Evolutionary conservation across 176 grass and related monocot species (phyloP).

Genomic region (Cocos nucifera): DNA sequence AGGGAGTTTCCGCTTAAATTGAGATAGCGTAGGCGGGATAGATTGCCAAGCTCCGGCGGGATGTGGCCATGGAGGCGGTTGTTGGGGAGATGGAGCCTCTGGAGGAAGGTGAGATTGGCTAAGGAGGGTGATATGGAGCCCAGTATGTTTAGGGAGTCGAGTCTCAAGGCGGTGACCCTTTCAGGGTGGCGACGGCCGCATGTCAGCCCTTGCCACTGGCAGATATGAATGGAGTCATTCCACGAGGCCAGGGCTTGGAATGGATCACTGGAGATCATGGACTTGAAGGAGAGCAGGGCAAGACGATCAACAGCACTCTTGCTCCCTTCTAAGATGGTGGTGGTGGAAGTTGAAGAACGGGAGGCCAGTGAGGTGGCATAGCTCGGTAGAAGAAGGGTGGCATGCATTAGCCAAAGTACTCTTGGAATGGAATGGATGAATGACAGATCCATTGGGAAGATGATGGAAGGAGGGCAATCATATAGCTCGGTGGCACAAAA

Average conservation of each 20-base stretch:
- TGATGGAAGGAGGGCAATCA: too few relatives aligned
- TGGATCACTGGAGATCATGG: conserved; percentile 26
- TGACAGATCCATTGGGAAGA: too few relatives aligned
- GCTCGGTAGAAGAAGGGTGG: too few relatives aligned
- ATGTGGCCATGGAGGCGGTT: conserved; percentile 21
- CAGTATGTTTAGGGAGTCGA: conserved; percentile 12
- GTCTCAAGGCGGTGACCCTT: conserved; percentile 21
- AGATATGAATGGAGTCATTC: conserved; percentile 27
- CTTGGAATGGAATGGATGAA: too few relatives aligned
- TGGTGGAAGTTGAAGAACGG: too few relatives aligned
- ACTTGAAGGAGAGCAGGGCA: conserved; percentile 45
- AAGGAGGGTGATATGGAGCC: conserved; percentile 5
- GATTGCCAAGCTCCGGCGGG: conserved; percentile 13
- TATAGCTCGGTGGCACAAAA: too few relatives aligned
- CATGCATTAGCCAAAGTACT: too few relatives aligned
- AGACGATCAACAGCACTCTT: background rate
- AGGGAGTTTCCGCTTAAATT: conserved; percentile 10
- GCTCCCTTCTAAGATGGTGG: too few relatives aligned
- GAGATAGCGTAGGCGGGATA: conserved; percentile 6
- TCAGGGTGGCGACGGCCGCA: conserved; percentile 14
- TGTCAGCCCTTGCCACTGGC: conserved; percentile 24
- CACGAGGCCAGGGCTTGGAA: conserved; percentile 22
- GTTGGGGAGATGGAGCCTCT: conserved; percentile 15
- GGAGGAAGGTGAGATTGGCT: conserved; percentile 40
- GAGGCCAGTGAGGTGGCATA: too few relatives aligned